A percentile compares a stretch with the other conserved stretches of the same genome.
Evolutionary conservation across 2,329 filamentous ascomycete genomes (phyloP).

Genomic region (Fusarium continuum): DNA sequence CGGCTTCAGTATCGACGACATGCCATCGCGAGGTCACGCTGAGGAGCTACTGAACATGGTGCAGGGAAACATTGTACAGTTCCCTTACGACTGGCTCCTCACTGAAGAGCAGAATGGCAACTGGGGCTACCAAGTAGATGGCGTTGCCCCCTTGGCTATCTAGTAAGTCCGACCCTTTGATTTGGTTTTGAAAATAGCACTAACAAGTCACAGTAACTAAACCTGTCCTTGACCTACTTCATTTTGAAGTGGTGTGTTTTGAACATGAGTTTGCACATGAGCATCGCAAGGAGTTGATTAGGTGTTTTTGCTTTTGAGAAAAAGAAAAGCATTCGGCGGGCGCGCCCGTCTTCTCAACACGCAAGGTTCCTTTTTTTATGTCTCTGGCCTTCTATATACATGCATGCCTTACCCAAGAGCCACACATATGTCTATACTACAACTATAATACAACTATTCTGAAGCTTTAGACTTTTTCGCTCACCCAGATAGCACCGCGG

Average conservation of each 20-base stretch:
- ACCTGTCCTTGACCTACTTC: slow-evolving; percentile 14
- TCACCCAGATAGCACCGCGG: slow-evolving; percentile 91
- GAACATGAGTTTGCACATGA: slow-evolving; percentile 18
- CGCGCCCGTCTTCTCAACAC: slow-evolving; percentile 9
- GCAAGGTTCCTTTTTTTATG: slow-evolving; percentile 23
- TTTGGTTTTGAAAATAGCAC: slow-evolving; percentile 8
- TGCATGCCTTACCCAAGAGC: slow-evolving; percentile 25
- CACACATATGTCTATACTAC: slow-evolving; percentile 31
- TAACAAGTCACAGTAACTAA: slow-evolving; percentile 50
- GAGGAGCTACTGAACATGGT: slow-evolving; percentile 83
- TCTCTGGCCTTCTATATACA: slow-evolving; percentile 29
- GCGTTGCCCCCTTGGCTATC: slow-evolving; percentile 95
- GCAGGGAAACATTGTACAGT: slow-evolving; percentile 89
- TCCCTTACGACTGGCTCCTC: slow-evolving; percentile 95
- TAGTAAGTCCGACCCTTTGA: slow-evolving; percentile 71
- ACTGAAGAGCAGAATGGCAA: slow-evolving; percentile 92
- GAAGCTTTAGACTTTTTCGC: slow-evolving; percentile 69
- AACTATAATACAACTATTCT: slow-evolving; percentile 42
- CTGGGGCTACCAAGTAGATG: slow-evolving; percentile 96
- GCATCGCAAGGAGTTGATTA: slow-evolving; percentile 41
- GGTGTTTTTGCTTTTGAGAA: slow-evolving; percentile 21
- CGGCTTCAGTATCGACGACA: slow-evolving; percentile 75
- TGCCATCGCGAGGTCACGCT: slow-evolving; percentile 78
- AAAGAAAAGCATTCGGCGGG: slow-evolving; percentile 30
- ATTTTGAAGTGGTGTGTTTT: slow-evolving; percentile 4